Evolutionary conservation across 2,329 filamentous ascomycete species (phyloP).

Genomic region (Cryphonectria nitschkei): DNA sequence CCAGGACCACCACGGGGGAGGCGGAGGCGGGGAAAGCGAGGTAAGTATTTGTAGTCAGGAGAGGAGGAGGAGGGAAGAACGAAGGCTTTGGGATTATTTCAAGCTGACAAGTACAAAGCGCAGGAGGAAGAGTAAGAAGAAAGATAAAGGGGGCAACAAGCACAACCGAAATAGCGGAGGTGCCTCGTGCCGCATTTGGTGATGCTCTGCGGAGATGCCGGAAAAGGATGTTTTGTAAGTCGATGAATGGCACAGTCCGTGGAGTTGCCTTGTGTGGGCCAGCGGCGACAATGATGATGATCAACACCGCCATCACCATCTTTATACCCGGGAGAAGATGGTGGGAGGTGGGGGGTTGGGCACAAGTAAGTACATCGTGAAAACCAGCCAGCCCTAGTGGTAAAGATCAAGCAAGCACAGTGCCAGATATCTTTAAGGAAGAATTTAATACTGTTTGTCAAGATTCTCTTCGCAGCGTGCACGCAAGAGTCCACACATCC

Average conservation of each 20-base stretch:
- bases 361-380: neutral
- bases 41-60: neutral
- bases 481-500: neutral
- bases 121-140: neutral
- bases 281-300: neutral
- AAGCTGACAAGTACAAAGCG: neutral
- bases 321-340: neutral
- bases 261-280: too few relatives aligned
- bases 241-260: neutral
- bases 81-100: too few relatives aligned
- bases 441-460: neutral
- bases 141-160: neutral
- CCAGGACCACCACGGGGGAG: too few relatives aligned
- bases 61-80: neutral
- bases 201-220: neutral
- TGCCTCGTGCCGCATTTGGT: neutral
- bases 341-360: too few relatives aligned
- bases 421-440: neutral
- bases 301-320: neutral
- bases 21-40: neutral
- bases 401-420: neutral
- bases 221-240: neutral
- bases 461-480: neutral
- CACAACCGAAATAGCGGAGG: neutral
- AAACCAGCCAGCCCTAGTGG: too few relatives aligned